phyloP scores from a whole-genome alignment of 176 grass and related monocot species.

The Triticum urartu region DNA sequence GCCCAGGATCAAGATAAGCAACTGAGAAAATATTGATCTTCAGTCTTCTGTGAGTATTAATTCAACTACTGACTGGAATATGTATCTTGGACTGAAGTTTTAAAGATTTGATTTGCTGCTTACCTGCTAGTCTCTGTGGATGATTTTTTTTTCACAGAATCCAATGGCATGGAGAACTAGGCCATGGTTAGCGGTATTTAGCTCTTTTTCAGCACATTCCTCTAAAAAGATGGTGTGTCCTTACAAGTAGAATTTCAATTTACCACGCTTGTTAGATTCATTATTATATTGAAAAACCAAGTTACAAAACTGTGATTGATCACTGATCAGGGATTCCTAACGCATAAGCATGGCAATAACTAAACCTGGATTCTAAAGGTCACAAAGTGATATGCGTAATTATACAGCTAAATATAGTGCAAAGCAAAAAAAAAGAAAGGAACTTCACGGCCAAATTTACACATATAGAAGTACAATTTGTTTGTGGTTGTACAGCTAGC shows the following conservation, averaged over 20 bases:
- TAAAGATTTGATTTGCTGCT: not conserved
- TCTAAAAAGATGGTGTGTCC: not conserved
- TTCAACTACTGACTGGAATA: slow-evolving; percentile 20
- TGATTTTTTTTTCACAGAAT: not conserved
- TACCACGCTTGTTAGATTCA: not conserved
- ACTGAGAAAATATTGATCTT: not conserved
- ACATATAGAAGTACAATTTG: not conserved
- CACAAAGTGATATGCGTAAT: not conserved
- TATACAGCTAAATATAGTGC: slow-evolving; percentile 14
- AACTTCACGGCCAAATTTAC: slow-evolving; percentile 13
- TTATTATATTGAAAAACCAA: not conserved
- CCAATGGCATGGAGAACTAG: not conserved
- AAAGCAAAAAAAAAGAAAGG: slow-evolving; percentile 13
- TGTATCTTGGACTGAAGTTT: not conserved
- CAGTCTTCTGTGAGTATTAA: slow-evolving; percentile 11
- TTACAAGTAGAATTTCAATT: slow-evolving; percentile 3
- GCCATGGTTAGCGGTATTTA: slow-evolving; percentile 4
- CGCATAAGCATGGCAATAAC: not conserved
- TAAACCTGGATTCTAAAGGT: not conserved
- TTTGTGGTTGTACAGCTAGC: not conserved
- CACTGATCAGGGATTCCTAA: not conserved
- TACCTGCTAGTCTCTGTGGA: not conserved
- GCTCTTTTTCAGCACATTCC: not conserved
- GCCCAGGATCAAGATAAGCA: slow-evolving; percentile 6
- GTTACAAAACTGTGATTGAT: not conserved